Percentiles rank a stretch among this genome's conserved stretches.
Evolutionary conservation across 2,329 filamentous ascomycete species (phyloP).

Genomic region (Cordyceps tenuipes): DNA sequence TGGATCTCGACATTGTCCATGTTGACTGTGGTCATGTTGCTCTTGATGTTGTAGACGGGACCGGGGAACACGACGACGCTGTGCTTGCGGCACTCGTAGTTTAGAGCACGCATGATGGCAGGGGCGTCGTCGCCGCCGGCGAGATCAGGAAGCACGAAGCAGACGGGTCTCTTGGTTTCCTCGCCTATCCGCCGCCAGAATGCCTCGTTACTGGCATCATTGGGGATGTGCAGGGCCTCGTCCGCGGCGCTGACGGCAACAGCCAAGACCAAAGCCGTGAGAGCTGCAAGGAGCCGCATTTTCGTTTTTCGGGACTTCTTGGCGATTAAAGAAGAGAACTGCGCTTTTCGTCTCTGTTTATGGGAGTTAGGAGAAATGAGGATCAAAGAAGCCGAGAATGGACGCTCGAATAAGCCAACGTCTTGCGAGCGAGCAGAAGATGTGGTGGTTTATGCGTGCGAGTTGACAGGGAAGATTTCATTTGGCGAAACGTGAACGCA

Average conservation of each 20-base stretch:
- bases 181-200: background rate
- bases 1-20: constrained; percentile 36
- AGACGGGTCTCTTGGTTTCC: constrained; percentile 10
- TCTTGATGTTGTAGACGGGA: constrained; percentile 26
- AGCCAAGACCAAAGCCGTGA: background rate
- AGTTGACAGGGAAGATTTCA: too few relatives aligned
- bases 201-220: background rate
- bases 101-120: constrained; percentile 25
- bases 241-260: background rate
- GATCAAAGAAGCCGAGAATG: too few relatives aligned
- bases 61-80: constrained; percentile 26
- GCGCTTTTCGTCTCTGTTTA: background rate
- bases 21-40: constrained; percentile 26
- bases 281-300: background rate
- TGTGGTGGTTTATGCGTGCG: too few relatives aligned
- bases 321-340: too few relatives aligned
- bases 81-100: constrained; percentile 21
- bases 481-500: too few relatives aligned
- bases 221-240: background rate
- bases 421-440: too few relatives aligned
- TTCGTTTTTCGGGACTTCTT: background rate
- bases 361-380: background rate
- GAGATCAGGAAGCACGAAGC: constrained; percentile 21
- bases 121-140: constrained; percentile 24
- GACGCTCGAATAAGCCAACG: too few relatives aligned